phyloP scores from a whole-genome alignment of 139 green algal genomes.

The Ettlia oleoabundans region DNA sequence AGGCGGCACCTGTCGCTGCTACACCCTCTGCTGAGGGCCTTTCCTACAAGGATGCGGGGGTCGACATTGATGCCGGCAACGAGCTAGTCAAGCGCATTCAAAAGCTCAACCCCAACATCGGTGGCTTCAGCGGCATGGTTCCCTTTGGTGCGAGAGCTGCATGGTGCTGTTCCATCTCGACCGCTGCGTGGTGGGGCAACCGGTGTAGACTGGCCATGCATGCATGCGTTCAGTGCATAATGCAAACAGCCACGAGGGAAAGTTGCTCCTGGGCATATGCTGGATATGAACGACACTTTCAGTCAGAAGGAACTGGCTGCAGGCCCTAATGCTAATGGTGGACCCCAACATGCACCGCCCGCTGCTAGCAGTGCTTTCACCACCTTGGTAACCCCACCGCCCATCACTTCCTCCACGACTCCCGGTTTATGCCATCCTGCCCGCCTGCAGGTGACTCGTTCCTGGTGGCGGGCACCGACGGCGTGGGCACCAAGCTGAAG shows the following conservation, averaged over 20 bases:
- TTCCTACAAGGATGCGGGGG: constrained; percentile 91
- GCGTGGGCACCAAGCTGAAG: constrained; percentile 98
- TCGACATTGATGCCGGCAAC: constrained; percentile 97
- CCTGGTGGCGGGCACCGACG: constrained; percentile 96
- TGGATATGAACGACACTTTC: too few relatives aligned
- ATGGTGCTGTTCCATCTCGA: not conserved
- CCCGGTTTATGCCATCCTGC: not conserved
- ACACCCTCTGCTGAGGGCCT: constrained; percentile 57
- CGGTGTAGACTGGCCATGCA: too few relatives aligned
- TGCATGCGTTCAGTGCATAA: too few relatives aligned
- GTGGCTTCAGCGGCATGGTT: constrained; percentile 95
- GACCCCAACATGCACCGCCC: too few relatives aligned
- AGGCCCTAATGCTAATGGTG: too few relatives aligned
- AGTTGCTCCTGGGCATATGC: too few relatives aligned
- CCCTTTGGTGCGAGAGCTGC: constrained; percentile 81
- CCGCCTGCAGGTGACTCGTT: constrained; percentile 83
- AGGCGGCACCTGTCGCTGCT: too few relatives aligned
- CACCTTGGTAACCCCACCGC: not conserved
- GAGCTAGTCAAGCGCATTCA: constrained; percentile 95
- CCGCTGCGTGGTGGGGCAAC: too few relatives aligned
- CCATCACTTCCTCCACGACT: not conserved
- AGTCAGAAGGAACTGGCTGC: too few relatives aligned
- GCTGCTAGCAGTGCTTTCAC: too few relatives aligned
- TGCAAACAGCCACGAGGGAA: too few relatives aligned
- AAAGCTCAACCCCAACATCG: constrained; percentile 92